Conservation (phyloP, 805 yeast genomes). For the Lipomyces japonicus region DNA sequence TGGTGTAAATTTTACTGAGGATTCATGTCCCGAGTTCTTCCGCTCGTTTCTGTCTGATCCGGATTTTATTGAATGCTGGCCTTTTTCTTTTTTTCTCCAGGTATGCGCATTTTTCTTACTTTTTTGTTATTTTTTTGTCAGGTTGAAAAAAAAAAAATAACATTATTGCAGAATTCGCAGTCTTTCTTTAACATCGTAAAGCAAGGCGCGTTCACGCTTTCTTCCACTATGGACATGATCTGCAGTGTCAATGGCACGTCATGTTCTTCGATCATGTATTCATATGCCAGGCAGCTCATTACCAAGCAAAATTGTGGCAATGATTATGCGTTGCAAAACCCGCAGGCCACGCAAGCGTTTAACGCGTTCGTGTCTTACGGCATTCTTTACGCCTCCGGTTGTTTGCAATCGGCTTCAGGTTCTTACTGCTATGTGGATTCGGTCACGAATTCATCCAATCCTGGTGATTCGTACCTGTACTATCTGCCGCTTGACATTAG, state of each 20-base stretch:
- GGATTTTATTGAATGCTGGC: constrained; percentile 32
- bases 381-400: constrained; percentile 33
- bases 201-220: constrained; percentile 30
- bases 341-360: constrained; percentile 34
- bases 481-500: constrained; percentile 34
- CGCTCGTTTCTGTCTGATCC: constrained; percentile 29
- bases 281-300: constrained; percentile 24
- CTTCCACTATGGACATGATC: constrained; percentile 31
- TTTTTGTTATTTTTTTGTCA: background rate
- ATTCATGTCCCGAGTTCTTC: constrained; percentile 33
- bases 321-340: constrained; percentile 32
- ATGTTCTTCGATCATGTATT: constrained; percentile 31
- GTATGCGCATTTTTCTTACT: constrained; percentile 6
- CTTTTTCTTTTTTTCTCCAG: constrained; percentile 35
- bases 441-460: constrained; percentile 21
- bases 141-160: background rate
- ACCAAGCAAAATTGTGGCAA: constrained; percentile 22
- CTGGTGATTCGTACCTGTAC: constrained; percentile 34
- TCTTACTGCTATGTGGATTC: constrained; percentile 36
- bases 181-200: constrained; percentile 34
- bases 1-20: constrained; percentile 32
- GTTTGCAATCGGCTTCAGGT: constrained; percentile 25
- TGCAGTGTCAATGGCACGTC: constrained; percentile 31
- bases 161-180: constrained; percentile 27
- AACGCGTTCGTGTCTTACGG: constrained; percentile 32